These are phyloP conservation scores for Paraphaeosphaeria minitans DNA, from an alignment of 2,329 filamentous ascomycete genomes.

Conservation along the genomic window DNA sequence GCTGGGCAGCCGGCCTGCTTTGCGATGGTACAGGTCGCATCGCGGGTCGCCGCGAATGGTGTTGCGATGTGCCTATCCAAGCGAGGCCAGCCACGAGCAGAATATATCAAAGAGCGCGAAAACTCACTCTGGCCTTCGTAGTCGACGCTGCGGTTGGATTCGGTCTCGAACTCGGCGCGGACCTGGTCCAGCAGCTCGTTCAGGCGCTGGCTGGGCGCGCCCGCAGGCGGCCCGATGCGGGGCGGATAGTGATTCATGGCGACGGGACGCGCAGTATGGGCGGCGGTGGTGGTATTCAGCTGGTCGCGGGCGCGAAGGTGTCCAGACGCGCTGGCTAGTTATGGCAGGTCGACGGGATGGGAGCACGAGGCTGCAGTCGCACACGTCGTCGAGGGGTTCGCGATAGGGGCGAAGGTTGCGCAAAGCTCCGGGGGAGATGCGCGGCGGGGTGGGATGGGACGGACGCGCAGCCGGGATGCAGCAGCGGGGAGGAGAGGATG, in stretches of 20 bases:
- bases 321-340: slow-evolving; percentile 3
- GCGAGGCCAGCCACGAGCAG: not conserved
- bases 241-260: slow-evolving; percentile 75
- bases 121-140: slow-evolving; percentile 93
- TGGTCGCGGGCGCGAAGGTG: slow-evolving; percentile 8
- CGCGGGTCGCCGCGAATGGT: not conserved
- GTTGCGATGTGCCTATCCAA: not conserved
- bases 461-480: slow-evolving; percentile 8
- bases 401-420: not conserved
- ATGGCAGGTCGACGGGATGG: slow-evolving; percentile 10
- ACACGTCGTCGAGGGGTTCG: not conserved
- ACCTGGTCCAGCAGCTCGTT: slow-evolving; percentile 92
- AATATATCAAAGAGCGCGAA: not conserved
- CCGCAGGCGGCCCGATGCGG: slow-evolving; percentile 67
- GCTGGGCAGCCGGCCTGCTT: not conserved
- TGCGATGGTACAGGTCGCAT: not conserved
- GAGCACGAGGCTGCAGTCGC: slow-evolving; percentile 15
- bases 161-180: slow-evolving; percentile 86
- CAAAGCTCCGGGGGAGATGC: slow-evolving; percentile 1
- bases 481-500: not conserved
- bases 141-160: slow-evolving; percentile 79
- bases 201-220: slow-evolving; percentile 72
- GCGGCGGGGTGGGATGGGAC: not conserved
- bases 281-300: slow-evolving; percentile 8
- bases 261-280: slow-evolving; percentile 8